Evolutionary conservation across 2,329 filamentous ascomycete genomes (phyloP).

Genomic region (Colletotrichum endophyticum): DNA sequence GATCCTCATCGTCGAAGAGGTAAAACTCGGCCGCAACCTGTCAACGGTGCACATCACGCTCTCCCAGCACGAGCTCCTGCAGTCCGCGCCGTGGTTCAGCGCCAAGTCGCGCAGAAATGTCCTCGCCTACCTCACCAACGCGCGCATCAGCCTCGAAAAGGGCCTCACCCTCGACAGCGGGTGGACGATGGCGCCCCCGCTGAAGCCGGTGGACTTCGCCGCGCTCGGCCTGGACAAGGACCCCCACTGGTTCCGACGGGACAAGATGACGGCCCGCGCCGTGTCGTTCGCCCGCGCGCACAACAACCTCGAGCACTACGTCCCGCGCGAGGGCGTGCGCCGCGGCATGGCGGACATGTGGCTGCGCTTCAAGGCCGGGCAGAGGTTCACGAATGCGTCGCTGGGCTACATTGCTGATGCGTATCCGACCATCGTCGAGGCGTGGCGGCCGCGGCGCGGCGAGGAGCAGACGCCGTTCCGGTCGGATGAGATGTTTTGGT

Average conservation of each 20-base stretch:
- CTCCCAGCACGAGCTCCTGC: constrained; percentile 40
- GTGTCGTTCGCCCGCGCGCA: constrained; percentile 26
- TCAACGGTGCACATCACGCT: constrained; percentile 47
- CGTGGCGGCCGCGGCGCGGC: constrained; percentile 36
- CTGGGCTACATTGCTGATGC: constrained; percentile 73
- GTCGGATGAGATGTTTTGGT: constrained; percentile 62
- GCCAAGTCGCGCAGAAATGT: constrained; percentile 33
- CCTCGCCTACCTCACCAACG: constrained; percentile 45
- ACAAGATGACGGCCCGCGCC: not conserved
- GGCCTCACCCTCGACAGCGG: constrained; percentile 27
- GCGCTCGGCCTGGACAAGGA: constrained; percentile 28
- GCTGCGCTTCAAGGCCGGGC: constrained; percentile 64
- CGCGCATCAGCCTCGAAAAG: constrained; percentile 32
- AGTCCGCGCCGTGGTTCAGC: constrained; percentile 38
- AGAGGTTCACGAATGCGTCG: constrained; percentile 66
- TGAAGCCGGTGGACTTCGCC: constrained; percentile 28
- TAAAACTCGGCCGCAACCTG: constrained; percentile 44
- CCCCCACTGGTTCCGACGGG: constrained; percentile 29
- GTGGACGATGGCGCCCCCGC: constrained; percentile 15
- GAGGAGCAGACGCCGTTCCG: constrained; percentile 37
- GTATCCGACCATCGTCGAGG: constrained; percentile 70
- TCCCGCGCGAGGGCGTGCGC: constrained; percentile 4
- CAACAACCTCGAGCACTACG: constrained; percentile 28
- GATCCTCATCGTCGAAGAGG: constrained; percentile 41
- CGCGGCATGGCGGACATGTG: constrained; percentile 60